These are phyloP conservation scores for Cryptosporidium tyzzeri DNA, from an alignment of 169 alveolate species.

Conservation along the genomic window DNA sequence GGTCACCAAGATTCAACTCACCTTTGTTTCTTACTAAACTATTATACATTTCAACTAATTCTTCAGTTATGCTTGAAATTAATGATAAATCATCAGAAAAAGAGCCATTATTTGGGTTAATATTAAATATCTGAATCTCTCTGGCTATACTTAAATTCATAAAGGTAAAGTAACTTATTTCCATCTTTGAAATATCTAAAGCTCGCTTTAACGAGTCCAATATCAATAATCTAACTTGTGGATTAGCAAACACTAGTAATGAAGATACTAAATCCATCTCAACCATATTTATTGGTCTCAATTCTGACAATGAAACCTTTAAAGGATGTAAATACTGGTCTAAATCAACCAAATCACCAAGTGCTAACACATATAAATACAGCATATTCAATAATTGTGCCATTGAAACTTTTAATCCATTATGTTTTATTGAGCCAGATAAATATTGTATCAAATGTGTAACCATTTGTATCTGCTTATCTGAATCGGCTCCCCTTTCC, in stretches of 20 bases:
- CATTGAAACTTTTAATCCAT: constrained; percentile 3
- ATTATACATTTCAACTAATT: background rate
- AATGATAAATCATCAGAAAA: constrained; percentile 2
- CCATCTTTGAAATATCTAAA: background rate
- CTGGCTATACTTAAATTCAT: constrained; percentile 24
- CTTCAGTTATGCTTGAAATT: background rate
- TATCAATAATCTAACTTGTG: constrained; percentile 3
- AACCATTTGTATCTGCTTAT: constrained; percentile 9
- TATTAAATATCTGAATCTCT: background rate
- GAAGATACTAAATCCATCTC: constrained; percentile 64
- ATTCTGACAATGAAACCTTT: background rate
- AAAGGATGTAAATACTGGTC: constrained; percentile 42
- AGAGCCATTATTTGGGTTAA: background rate
- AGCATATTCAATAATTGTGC: constrained; percentile 29
- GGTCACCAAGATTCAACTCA: background rate
- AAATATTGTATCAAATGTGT: constrained; percentile 30
- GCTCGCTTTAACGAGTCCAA: constrained; percentile 14
- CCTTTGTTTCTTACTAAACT: background rate
- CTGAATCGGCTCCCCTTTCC: background rate
- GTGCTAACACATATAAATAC: constrained; percentile 29
- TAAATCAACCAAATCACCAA: constrained; percentile 32
- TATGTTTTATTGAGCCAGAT: constrained; percentile 1
- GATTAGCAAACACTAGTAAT: constrained; percentile 40
- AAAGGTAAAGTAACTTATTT: constrained; percentile 17
- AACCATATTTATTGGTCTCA: background rate